Percentiles rank a stretch among this genome's conserved stretches.
Evolutionary conservation across 179 eudicot species (phyloP).

Genomic region (Silene noctiflora): DNA sequence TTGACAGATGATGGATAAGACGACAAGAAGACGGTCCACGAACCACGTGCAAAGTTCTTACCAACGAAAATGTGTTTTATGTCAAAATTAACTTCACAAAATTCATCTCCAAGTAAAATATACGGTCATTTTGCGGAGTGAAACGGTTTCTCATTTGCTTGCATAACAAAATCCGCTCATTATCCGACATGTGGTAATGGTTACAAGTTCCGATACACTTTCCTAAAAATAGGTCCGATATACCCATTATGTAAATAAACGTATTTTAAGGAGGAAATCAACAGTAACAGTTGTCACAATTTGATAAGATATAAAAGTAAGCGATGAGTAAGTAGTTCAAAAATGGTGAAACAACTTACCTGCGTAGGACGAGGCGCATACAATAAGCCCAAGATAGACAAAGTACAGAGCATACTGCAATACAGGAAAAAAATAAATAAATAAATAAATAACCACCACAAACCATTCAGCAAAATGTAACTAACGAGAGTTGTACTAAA

Average conservation of each 20-base stretch:
- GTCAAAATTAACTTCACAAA: constrained; percentile 24
- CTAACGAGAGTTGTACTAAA: constrained; percentile 25
- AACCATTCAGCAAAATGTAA: not conserved
- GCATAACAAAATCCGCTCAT: too few species aligned
- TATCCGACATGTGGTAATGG: too few species aligned
- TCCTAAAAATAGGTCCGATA: too few species aligned
- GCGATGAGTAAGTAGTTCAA: not conserved
- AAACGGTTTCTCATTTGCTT: not conserved
- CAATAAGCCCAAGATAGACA: constrained; percentile 91
- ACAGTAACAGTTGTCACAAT: not conserved
- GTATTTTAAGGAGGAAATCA: not conserved
- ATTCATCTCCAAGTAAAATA: not conserved
- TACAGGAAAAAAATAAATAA: not conserved
- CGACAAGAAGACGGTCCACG: constrained; percentile 55
- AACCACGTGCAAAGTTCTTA: constrained; percentile 65
- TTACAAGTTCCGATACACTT: too few species aligned
- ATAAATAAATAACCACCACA: too few species aligned
- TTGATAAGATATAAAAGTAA: not conserved
- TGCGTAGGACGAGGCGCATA: constrained; percentile 86
- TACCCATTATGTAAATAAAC: not conserved
- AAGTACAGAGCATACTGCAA: constrained; percentile 94
- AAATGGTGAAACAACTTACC: constrained; percentile 48
- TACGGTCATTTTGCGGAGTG: not conserved
- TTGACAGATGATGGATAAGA: constrained; percentile 45
- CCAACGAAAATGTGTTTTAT: constrained; percentile 26